phyloP scores from a whole-genome alignment of 139 green algal species.

The Coccomyxa sp. region DNA sequence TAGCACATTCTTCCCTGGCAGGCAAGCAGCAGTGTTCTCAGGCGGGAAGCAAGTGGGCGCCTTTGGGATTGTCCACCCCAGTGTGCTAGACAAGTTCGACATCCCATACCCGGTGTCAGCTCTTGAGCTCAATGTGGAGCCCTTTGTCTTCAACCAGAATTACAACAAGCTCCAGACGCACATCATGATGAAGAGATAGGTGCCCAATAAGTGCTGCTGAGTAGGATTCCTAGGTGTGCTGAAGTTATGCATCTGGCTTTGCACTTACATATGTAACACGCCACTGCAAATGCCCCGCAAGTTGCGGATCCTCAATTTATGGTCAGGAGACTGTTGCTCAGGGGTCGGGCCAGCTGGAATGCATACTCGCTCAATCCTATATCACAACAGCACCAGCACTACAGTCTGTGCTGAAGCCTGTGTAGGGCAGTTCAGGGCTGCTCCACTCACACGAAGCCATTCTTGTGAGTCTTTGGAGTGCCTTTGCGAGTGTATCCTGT shows the following conservation, averaged over 20 bases:
- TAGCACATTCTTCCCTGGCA: constrained; percentile 84
- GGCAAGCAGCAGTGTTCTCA: constrained; percentile 49
- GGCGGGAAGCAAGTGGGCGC: constrained; percentile 58
- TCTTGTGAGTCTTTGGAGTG: too few species aligned
- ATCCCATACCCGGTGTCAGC: constrained; percentile 86
- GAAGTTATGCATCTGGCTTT: not conserved
- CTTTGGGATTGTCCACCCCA: constrained; percentile 95
- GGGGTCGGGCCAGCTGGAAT: not conserved
- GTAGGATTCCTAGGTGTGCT: not conserved
- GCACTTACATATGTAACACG: not conserved
- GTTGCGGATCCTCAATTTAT: not conserved
- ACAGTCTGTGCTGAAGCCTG: too few species aligned
- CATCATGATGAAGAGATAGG: not conserved
- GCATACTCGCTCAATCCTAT: too few species aligned
- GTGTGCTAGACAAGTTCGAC: constrained; percentile 81
- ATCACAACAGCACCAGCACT: too few species aligned
- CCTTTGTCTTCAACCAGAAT: constrained; percentile 84
- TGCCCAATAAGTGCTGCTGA: not conserved
- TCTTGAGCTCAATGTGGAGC: constrained; percentile 92
- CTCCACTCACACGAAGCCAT: too few species aligned
- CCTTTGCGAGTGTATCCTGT: too few species aligned
- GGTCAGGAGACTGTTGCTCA: not conserved
- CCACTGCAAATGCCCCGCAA: too few species aligned
- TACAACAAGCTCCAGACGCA: constrained; percentile 42
- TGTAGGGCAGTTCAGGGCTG: too few species aligned